Evolutionary conservation across 768 basidiomycete species (phyloP).

Genomic region (Boletus barrowsii): DNA sequence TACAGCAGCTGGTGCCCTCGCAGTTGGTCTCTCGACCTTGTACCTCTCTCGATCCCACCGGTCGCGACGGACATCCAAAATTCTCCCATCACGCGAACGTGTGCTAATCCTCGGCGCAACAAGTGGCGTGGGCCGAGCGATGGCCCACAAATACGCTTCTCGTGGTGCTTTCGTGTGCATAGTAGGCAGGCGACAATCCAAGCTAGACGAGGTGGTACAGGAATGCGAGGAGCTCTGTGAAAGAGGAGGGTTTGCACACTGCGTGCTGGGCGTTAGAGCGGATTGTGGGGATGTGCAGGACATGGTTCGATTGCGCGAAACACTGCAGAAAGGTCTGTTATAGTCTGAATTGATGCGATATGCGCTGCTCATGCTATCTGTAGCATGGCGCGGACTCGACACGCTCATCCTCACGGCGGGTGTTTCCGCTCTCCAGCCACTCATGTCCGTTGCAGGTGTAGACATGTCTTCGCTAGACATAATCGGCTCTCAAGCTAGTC

Average conservation of each 20-base stretch:
- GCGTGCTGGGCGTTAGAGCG: conserved; percentile 49
- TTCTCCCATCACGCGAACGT: conserved; percentile 54
- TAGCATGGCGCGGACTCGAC: conserved; percentile 82
- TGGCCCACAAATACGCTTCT: conserved; percentile 68
- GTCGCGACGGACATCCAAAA: conserved; percentile 31
- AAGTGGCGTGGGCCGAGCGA: conserved; percentile 72
- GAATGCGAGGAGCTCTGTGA: conserved; percentile 48
- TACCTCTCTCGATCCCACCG: conserved; percentile 17
- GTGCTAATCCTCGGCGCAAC: conserved; percentile 83
- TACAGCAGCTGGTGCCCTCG: conserved; percentile 9
- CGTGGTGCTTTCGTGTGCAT: conserved; percentile 77
- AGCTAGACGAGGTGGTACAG: conserved; percentile 54
- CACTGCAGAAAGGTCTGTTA: conserved; percentile 49
- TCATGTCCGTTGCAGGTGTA: conserved; percentile 68
- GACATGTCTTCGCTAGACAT: conserved; percentile 31
- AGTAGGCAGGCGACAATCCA: conserved; percentile 59
- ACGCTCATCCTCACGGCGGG: conserved; percentile 82
- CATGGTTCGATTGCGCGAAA: conserved; percentile 56
- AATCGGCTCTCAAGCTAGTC: conserved; percentile 37
- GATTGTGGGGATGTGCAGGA: conserved; percentile 68
- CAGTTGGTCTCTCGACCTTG: conserved; percentile 14
- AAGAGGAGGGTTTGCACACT: conserved; percentile 19
- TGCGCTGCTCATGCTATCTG: background rate
- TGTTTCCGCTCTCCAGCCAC: conserved; percentile 74
- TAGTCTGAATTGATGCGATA: background rate